These are phyloP conservation scores for Pleurotus djamor DNA, from an alignment of 768 basidiomycete genomes.

Conservation along the genomic window DNA sequence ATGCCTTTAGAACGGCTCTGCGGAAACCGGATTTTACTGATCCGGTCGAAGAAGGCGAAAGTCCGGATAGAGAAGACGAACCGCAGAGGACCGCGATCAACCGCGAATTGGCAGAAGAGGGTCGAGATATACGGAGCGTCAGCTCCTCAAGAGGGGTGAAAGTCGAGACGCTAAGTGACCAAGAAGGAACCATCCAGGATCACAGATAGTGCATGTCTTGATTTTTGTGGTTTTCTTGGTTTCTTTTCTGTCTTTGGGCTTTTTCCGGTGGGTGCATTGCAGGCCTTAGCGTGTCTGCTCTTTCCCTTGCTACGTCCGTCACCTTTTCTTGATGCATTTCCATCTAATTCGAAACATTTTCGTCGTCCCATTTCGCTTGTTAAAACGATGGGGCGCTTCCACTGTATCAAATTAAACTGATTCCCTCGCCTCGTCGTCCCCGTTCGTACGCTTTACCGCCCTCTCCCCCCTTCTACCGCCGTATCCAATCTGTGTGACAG, in stretches of 20 bases:
- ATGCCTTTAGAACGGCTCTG: constrained; percentile 86
- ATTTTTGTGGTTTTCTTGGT: constrained; percentile 11
- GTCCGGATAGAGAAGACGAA: constrained; percentile 42
- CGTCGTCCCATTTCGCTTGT: background rate
- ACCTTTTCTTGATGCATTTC: constrained; percentile 1
- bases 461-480: background rate
- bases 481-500: constrained; percentile 7
- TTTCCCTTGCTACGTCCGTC: constrained; percentile 19
- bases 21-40: constrained; percentile 88
- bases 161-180: constrained; percentile 68
- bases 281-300: constrained; percentile 17
- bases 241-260: constrained; percentile 12
- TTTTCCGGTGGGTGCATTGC: constrained; percentile 17
- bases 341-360: constrained; percentile 1
- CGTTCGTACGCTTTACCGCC: background rate
- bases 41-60: constrained; percentile 70
- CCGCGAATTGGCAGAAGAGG: constrained; percentile 84
- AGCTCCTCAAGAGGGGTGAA: constrained; percentile 75
- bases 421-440: background rate
- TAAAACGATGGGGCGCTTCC: background rate
- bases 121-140: constrained; percentile 85
- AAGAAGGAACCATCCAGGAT: constrained; percentile 47
- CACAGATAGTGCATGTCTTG: constrained; percentile 15
- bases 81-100: constrained; percentile 46
- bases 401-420: constrained; percentile 2